Evolutionary conservation across 208 protist genomes (phyloP), one percentile per base, ranked within the genome.

Genomic region (Acanthamoeba lenticulata): DNA sequence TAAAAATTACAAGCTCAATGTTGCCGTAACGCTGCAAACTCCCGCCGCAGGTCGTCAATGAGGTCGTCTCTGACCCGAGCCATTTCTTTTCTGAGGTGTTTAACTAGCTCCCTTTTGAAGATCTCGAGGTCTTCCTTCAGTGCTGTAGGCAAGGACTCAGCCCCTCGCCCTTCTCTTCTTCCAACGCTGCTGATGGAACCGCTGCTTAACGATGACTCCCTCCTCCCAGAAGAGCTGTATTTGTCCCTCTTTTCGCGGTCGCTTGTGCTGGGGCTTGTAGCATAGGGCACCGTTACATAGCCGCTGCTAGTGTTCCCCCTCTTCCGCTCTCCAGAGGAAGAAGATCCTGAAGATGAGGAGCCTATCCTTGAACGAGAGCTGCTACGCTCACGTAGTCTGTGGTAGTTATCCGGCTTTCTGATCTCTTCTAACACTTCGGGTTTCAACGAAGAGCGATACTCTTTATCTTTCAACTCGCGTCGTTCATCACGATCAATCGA

Each of bases 121-220:
- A 81, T 81, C 38, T 81, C 69, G 36, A 81, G 69, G 34, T 81
- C 69, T 27, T 81, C 69, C 40, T 81, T 81, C 34, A 81, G 69
- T 15, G 36, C 69, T 13, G 69, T n/a, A 0, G 69, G 69, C 7
- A 81, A 27, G 9, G 69, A 81, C 2, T 81, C 69, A 1, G 34
- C 69, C 6, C 69, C 38, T 81, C 69, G 32, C 69, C 69, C 40
- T 17, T 81, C 69, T 34, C 44, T 81, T 15, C 69, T 40, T 40
- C 69, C 38, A 40, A 7, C 60, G 60, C 27, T 67, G 19, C 60
- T 24, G 13, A 32, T 67, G 7, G n/a, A 67, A 32, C 49, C 49
- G n/a, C 49, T 21, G 11, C 49, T 9, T n/a, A 69, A 7, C 29
- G 27, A n/a, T 32, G 60, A 69, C 11, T 69, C 60, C 29, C 60